Conservation (phyloP, 805 yeast genomes). For the Schwanniomyces pseudopolymorphus region DNA sequence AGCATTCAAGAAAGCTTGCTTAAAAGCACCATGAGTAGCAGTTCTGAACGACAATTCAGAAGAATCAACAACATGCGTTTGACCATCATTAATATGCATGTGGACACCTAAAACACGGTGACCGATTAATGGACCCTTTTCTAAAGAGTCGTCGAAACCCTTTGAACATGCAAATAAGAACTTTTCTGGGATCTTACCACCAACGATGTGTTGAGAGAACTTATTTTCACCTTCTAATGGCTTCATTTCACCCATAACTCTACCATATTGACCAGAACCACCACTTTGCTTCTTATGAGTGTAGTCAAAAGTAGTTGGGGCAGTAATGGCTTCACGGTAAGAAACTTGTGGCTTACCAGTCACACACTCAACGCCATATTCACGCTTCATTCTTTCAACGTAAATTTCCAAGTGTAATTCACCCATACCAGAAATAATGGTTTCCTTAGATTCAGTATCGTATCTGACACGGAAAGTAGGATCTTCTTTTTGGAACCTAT, state of each 20-base stretch:
- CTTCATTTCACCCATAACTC: slow-evolving; percentile 81
- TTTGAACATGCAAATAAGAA: slow-evolving; percentile 90
- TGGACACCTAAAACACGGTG: slow-evolving; percentile 89
- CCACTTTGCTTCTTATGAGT: slow-evolving; percentile 98
- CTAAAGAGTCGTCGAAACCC: slow-evolving; percentile 93
- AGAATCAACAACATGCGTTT: slow-evolving; percentile 94
- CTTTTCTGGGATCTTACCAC: slow-evolving; percentile 96
- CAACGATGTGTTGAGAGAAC: slow-evolving; percentile 86
- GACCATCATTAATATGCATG: slow-evolving; percentile 96
- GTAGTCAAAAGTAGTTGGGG: slow-evolving; percentile 78
- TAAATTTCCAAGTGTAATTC: slow-evolving; percentile 96
- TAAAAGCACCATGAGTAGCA: slow-evolving; percentile 90
- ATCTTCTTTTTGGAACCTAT: slow-evolving; percentile 97
- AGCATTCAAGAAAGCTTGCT: slow-evolving; percentile 81
- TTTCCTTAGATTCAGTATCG: slow-evolving; percentile 90
- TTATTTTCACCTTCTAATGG: slow-evolving; percentile 67
- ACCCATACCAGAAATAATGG: slow-evolving; percentile 96
- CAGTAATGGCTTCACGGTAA: slow-evolving; percentile 87
- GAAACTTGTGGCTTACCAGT: slow-evolving; percentile 99
- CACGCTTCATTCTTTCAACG: slow-evolving; percentile 97
- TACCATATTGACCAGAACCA: slow-evolving; percentile 99
- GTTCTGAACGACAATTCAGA: slow-evolving; percentile 93
- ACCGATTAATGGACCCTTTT: slow-evolving; percentile 95
- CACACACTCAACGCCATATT: slow-evolving; percentile 90
- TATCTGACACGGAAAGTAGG: slow-evolving; percentile 94